These are phyloP conservation scores for Mantamonas sphyraenae DNA, from an alignment of 78 protist species.

Conservation along the genomic window DNA sequence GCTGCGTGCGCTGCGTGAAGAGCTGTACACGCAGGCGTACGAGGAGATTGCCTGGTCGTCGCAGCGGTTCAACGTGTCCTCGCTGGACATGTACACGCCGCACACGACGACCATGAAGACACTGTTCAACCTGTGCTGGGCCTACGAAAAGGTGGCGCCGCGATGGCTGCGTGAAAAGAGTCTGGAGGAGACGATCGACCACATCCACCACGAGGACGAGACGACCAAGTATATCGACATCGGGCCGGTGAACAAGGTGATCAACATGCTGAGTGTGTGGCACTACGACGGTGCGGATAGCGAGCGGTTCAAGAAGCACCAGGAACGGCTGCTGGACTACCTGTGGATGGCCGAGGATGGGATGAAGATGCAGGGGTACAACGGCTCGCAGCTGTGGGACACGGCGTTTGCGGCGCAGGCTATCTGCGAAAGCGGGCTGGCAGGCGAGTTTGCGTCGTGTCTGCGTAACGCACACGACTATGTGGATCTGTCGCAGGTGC, in stretches of 20 bases:
- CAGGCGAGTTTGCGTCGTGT: slow-evolving; percentile 14
- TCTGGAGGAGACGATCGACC: slow-evolving; percentile 24
- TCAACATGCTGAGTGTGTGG: slow-evolving; percentile 66
- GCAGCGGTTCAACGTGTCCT: slow-evolving; percentile 20
- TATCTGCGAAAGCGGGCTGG: slow-evolving; percentile 32
- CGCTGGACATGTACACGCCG: slow-evolving; percentile 53
- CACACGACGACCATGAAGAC: slow-evolving; percentile 42
- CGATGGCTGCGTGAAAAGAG: slow-evolving; percentile 33
- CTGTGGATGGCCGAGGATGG: slow-evolving; percentile 79
- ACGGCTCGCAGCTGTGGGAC: slow-evolving; percentile 95
- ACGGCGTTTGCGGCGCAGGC: slow-evolving; percentile 82
- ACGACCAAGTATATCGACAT: slow-evolving; percentile 75
- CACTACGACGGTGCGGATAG: slow-evolving; percentile 42
- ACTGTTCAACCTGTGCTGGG: slow-evolving; percentile 9
- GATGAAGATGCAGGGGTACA: slow-evolving; percentile 89
- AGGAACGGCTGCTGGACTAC: slow-evolving; percentile 77
- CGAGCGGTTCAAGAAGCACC: slow-evolving; percentile 43
- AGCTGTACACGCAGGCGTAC: slow-evolving; percentile 42
- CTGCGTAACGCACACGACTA: slow-evolving; percentile 45
- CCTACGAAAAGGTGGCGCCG: slow-evolving; percentile 45
- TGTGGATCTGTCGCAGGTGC: slow-evolving; percentile 68
- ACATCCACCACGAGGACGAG: slow-evolving; percentile 71
- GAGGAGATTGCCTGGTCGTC: slow-evolving; percentile 44
- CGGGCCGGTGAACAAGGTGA: slow-evolving; percentile 67
- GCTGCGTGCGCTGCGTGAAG: slow-evolving; percentile 22